Conservation (phyloP, 495 filamentous ascomycete genomes). For the Annulohypoxylon maeteangense region DNA sequence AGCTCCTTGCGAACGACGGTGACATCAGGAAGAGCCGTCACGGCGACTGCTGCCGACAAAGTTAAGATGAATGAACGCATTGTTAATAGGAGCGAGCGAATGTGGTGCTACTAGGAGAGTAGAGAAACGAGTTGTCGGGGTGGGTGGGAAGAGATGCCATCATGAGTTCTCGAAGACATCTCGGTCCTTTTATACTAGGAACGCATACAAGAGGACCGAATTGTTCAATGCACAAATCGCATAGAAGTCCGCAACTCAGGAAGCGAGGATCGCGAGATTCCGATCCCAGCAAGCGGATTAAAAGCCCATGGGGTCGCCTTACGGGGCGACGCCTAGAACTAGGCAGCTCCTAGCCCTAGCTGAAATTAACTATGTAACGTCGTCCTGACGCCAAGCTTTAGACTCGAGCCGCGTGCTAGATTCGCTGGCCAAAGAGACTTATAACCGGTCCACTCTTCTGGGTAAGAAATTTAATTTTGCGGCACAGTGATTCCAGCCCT, state of each 20-base stretch:
- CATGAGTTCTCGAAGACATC: not conserved
- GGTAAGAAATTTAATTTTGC: slow-evolving; percentile 11
- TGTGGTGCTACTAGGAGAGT: not conserved
- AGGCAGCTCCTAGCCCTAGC: not conserved
- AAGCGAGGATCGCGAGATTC: slow-evolving; percentile 18
- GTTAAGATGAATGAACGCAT: slow-evolving; percentile 22
- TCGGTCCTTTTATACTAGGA: slow-evolving; percentile 22
- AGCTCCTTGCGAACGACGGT: slow-evolving; percentile 37
- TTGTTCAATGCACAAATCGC: not conserved
- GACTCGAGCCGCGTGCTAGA: slow-evolving; percentile 3
- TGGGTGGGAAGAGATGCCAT: slow-evolving; percentile 15
- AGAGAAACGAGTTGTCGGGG: not conserved
- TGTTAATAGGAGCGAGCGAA: not conserved
- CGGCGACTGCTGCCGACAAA: slow-evolving; percentile 18
- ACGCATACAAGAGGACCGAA: not conserved
- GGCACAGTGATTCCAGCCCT: slow-evolving; percentile 23
- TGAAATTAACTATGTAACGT: slow-evolving; percentile 22
- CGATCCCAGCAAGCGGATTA: not conserved
- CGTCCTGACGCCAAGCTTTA: slow-evolving; percentile 6
- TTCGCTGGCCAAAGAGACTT: not conserved
- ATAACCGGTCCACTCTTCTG: slow-evolving; percentile 2
- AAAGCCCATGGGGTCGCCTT: not conserved
- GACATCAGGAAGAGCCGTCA: slow-evolving; percentile 29
- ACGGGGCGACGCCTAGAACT: not conserved
- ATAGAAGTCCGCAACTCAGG: not conserved